A percentile compares a stretch with the other conserved stretches of the same genome.
Conservation (phyloP, 129 eudicot genomes). For the Centrapalus pauciflorus region DNA sequence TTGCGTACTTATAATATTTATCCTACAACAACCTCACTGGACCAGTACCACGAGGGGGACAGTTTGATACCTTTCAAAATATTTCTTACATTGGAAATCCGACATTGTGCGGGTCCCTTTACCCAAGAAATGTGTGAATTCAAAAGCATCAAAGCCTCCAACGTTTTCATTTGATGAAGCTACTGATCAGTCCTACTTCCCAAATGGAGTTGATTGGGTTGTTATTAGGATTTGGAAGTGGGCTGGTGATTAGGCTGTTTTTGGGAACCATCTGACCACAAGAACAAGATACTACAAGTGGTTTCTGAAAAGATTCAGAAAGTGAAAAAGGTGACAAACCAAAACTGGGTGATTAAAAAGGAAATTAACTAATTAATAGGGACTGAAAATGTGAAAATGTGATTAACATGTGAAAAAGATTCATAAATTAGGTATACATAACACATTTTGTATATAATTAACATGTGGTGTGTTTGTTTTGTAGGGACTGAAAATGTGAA, state of each 20-base stretch:
- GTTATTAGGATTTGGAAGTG: conserved; percentile 15
- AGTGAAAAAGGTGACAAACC: too few relatives aligned
- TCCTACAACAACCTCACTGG: conserved; percentile 25
- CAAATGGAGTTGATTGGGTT: conserved; percentile 10
- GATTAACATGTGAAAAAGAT: too few relatives aligned
- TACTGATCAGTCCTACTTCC: background rate
- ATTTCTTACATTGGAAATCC: conserved; percentile 11
- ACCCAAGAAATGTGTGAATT: background rate
- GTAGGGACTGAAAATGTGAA: too few relatives aligned
- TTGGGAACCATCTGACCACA: background rate
- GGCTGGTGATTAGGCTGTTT: conserved; percentile 3
- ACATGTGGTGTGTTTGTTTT: too few relatives aligned
- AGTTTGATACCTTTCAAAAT: conserved; percentile 8
- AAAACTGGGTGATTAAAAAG: too few relatives aligned
- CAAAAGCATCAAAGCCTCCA: background rate
- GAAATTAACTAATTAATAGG: too few relatives aligned
- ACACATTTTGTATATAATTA: too few relatives aligned
- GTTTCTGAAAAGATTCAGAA: too few relatives aligned
- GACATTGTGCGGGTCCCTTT: conserved; percentile 9
- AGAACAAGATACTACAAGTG: conserved; percentile 22
- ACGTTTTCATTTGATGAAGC: too few relatives aligned
- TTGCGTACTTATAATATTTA: conserved; percentile 9
- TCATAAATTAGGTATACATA: too few relatives aligned
- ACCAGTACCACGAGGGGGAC: conserved; percentile 3
- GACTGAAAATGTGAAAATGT: too few relatives aligned